Evolutionary conservation across 768 basidiomycete species (phyloP).

Genomic region (Termitomyces bulborhizus): DNA sequence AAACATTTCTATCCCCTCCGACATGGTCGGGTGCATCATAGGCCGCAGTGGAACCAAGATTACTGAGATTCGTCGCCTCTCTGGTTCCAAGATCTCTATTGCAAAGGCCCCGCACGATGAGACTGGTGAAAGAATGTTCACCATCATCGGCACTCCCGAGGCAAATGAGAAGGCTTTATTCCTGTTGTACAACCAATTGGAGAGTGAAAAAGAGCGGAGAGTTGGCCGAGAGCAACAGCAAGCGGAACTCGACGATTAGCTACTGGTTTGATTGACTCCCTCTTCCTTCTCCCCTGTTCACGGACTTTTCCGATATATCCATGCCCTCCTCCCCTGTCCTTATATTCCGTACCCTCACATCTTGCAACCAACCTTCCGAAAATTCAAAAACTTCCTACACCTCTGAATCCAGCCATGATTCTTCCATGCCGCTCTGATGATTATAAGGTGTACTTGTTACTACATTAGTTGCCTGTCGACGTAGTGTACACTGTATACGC

Average conservation of each 20-base stretch:
- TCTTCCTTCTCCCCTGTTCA: neutral
- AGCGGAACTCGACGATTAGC: slow-evolving; percentile 50
- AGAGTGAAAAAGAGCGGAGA: slow-evolving; percentile 93
- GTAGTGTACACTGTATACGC: slow-evolving; percentile 9
- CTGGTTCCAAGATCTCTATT: slow-evolving; percentile 96
- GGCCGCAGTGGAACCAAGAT: slow-evolving; percentile 97
- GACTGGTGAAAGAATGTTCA: slow-evolving; percentile 99
- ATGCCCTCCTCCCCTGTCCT: slow-evolving; percentile 7
- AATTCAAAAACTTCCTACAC: slow-evolving; percentile 8
- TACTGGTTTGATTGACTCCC: neutral
- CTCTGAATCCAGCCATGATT: slow-evolving; percentile 8
- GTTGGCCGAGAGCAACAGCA: slow-evolving; percentile 83
- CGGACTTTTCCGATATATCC: slow-evolving; percentile 11
- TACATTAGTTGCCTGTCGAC: slow-evolving; percentile 13
- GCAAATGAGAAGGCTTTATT: slow-evolving; percentile 98
- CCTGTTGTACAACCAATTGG: slow-evolving; percentile 93
- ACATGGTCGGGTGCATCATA: slow-evolving; percentile 98
- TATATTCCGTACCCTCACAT: slow-evolving; percentile 11
- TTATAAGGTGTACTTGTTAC: slow-evolving; percentile 10
- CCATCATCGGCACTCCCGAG: slow-evolving; percentile 93
- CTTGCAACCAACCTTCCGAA: slow-evolving; percentile 12
- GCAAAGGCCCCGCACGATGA: slow-evolving; percentile 99
- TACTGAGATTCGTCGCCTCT: slow-evolving; percentile 96
- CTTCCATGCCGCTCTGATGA: slow-evolving; percentile 1
- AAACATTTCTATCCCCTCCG: slow-evolving; percentile 98